Evolutionary conservation across 345 rosid genomes (phyloP), one percentile per base, ranked within the genome.

Genomic region (Bretschneidera sinensis): DNA sequence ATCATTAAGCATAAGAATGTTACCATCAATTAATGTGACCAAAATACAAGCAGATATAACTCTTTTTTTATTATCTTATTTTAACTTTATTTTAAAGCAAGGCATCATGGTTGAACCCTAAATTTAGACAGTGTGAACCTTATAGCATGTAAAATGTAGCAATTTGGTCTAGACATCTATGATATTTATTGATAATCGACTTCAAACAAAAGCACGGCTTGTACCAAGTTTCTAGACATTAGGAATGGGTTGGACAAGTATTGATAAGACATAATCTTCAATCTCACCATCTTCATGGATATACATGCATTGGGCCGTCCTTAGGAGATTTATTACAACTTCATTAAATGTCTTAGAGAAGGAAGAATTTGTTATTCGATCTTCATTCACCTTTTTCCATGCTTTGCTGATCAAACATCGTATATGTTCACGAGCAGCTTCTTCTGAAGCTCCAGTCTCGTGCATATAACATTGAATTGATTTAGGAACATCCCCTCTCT

Each of bases 311-410:
- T 66, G 64, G 0, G 60, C 51, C 19, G 2, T n/a, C 6, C 64
- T 28, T 3, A 28, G 64, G 17, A 51, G 15, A 43, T 59, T 54
- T 17, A 51, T 17, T 1, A 48, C 53, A 15, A 11, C 20, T 39
- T 15, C 58, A 4, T 35, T 6, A 24, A 66, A 53, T 20, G 21
- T 35, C 11, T 51, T 15, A 0, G 31, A 45, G 43, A 66, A 59
- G 17, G 48, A n/a, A 17, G 25, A 17, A 17, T 48, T 19, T 2
- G 28, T 14, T 6, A 21, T 0, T n/a, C 43, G 25, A 1, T 49
- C 62, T 60, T 51, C 17, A 48, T 73, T 73, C 20, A 68, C 18
- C 55, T 52, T 63, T 50, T 73, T 59, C 73, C 73, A 73, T 6
- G 70, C 25, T 43, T 59, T 58, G 10, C 43, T 18, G 5, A 73